A percentile compares a stretch with the other conserved stretches of the same genome.
Conservation (phyloP, 257 asterid genomes). For the Nicotiana attenuata region DNA sequence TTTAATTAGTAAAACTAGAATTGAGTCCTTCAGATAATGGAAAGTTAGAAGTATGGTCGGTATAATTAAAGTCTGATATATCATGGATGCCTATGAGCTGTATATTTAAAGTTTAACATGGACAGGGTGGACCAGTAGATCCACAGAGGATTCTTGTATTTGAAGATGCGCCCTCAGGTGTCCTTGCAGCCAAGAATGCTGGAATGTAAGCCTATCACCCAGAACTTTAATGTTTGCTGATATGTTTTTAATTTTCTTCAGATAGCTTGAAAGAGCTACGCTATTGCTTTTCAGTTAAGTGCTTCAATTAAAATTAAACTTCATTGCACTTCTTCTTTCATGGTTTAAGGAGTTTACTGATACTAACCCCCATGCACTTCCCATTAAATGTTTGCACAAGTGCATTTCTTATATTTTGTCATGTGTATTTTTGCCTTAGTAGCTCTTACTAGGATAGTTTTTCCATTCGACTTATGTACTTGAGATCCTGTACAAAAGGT, state of each 20-base stretch:
- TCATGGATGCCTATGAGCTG: not conserved
- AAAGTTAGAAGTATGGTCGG: not conserved
- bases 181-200: constrained; percentile 88
- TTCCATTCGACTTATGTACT: not conserved
- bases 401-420: not conserved
- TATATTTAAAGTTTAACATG: constrained; percentile 1
- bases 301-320: not conserved
- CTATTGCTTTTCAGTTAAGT: not conserved
- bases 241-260: not conserved
- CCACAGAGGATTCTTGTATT: constrained; percentile 71
- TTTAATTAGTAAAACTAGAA: not conserved
- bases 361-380: not conserved
- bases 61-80: not conserved
- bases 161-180: constrained; percentile 95
- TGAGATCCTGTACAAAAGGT: not conserved
- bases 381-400: not conserved
- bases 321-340: not conserved
- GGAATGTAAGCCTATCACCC: constrained; percentile 56
- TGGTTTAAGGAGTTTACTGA: not conserved
- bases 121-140: constrained; percentile 67
- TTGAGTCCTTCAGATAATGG: constrained; percentile 1
- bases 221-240: not conserved
- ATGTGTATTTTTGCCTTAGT: not conserved
- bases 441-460: not conserved
- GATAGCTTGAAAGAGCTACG: not conserved